Evolutionary conservation across 768 basidiomycete species (phyloP), one percentile per base, ranked within the genome.

Genomic region (Mycena galopus): DNA sequence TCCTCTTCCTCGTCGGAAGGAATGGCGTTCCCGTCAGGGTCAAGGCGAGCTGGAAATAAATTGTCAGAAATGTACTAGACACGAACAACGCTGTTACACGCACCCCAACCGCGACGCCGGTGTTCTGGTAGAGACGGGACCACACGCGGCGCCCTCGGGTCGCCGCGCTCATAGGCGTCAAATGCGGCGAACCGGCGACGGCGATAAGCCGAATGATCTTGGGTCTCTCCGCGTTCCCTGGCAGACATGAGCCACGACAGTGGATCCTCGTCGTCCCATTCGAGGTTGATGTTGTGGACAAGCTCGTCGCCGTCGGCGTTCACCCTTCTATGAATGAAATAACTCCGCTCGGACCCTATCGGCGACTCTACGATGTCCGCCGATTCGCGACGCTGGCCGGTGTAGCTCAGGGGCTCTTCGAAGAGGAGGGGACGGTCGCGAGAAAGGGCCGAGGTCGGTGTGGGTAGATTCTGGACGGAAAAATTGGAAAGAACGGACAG

Each of bases 1-100:
- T 89, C 88, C 72, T 88, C 88, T 71, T 92, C 91, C 75, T 90
- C 90, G 23, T 89, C 89, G 0, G 87, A 86, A 3, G 90, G 83
- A 67, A 92, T 87, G 77, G 92, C 90, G 71, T 92, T 88, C 0
- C 92, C 92, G 76, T 92, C 90, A 2, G 86, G 75, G 78, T 89
- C 87, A 57, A 89, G 84, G 42, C 87, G 85, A 39, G 86, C 88
- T 88, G 57, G 4, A 39, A 44, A 27, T 21, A 1, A n/a, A 64
- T 37, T 8, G 25, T 65, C 17, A 67, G 69, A 23, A 11, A 51
- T 23, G 23, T 9, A 23, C 12, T 6, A 9, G 17, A 50, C 19
- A 30, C 17, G 65, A n/a, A 29, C 44, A 76, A 32, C 57, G 67
- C 66, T 29, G 39, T 60, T 27, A 25, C 21, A 78, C 85, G 72